Evolutionary conservation across 768 basidiomycete genomes (phyloP).

Genomic region (Lactarius trivialis): DNA sequence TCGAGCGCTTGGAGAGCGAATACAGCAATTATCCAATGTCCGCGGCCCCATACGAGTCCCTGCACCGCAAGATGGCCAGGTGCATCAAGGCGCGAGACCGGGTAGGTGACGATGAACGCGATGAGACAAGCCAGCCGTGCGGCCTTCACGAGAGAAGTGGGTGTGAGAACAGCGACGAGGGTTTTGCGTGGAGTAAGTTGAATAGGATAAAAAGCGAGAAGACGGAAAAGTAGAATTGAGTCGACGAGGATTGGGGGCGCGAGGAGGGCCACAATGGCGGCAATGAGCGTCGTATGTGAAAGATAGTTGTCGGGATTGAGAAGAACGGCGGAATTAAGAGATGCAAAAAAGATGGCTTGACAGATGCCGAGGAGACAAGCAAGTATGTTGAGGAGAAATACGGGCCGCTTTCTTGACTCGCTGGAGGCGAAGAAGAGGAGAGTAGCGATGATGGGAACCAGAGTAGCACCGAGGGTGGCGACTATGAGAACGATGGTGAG

Average conservation of each 20-base stretch:
- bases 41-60: constrained; percentile 20
- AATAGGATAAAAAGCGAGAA: constrained; percentile 21
- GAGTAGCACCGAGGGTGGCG: constrained; percentile 15
- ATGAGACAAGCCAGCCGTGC: constrained; percentile 16
- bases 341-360: constrained; percentile 12
- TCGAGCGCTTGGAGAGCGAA: constrained; percentile 20
- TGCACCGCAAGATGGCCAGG: constrained; percentile 6
- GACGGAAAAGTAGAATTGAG: constrained; percentile 18
- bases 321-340: constrained; percentile 4
- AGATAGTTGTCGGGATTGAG: constrained; percentile 4
- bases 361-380: constrained; percentile 21
- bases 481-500: constrained; percentile 22
- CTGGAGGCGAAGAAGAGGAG: constrained; percentile 19
- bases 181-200: constrained; percentile 17
- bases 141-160: constrained; percentile 10
- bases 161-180: constrained; percentile 5
- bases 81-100: constrained; percentile 4
- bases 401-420: constrained; percentile 17
- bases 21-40: constrained; percentile 13
- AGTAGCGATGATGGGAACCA: constrained; percentile 16
- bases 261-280: constrained; percentile 9
- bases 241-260: constrained; percentile 19
- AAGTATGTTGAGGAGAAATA: constrained; percentile 22
- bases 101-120: constrained; percentile 17
- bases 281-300: neutral